A percentile compares a stretch with the other conserved stretches of the same genome.
phyloP scores from a whole-genome alignment of 2,329 filamentous ascomycete species.

The Botrytis hyacinthi region DNA sequence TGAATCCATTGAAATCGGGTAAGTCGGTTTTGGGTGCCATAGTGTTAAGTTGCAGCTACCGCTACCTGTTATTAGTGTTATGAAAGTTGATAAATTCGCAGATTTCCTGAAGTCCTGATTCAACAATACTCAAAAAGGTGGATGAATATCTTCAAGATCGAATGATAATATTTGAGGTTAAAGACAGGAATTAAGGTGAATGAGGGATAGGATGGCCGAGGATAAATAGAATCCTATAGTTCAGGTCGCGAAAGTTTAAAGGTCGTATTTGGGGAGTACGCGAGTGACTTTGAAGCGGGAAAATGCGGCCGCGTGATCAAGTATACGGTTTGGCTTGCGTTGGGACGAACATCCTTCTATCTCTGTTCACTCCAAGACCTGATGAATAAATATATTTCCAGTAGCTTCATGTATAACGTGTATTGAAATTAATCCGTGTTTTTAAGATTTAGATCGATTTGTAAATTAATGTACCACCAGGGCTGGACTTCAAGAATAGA shows the following conservation, averaged over 20 bases:
- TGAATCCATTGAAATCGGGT: constrained; percentile 38
- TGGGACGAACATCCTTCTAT: background rate
- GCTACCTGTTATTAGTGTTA: background rate
- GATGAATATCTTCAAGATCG: background rate
- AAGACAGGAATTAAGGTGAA: background rate
- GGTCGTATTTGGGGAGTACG: background rate
- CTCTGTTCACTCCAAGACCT: background rate
- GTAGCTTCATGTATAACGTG: background rate
- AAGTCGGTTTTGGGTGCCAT: constrained; percentile 38
- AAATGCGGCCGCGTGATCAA: background rate
- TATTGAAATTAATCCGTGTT: background rate
- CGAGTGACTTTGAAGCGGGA: background rate
- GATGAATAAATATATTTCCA: background rate
- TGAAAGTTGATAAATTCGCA: background rate
- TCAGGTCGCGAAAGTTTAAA: constrained; percentile 5
- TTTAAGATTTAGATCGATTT: background rate
- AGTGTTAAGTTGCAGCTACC: constrained; percentile 7
- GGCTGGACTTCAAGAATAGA: background rate
- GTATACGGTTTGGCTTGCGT: background rate
- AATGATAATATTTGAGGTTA: background rate
- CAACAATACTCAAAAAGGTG: background rate
- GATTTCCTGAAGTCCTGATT: background rate
- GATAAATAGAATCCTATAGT: background rate
- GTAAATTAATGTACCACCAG: background rate
- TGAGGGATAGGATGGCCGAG: background rate